Evolutionary conservation across 495 filamentous ascomycete genomes (phyloP).

Genomic region (Penicillium ucsense): DNA sequence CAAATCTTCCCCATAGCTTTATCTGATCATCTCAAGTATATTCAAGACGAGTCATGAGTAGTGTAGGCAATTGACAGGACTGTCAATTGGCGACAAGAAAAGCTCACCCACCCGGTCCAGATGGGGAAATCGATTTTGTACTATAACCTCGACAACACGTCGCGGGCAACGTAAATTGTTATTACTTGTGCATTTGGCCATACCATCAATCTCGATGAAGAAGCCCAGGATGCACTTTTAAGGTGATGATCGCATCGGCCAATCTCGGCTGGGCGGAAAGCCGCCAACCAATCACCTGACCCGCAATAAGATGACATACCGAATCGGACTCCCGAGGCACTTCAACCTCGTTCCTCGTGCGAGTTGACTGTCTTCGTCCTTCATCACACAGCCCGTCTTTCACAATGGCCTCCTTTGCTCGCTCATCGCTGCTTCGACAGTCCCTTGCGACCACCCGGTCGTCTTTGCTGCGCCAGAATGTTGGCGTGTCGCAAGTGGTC

Average conservation of each 20-base stretch:
- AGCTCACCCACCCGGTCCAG: too few species aligned
- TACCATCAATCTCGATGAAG: too few species aligned
- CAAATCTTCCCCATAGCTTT: not conserved
- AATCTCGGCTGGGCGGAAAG: conserved; percentile 37
- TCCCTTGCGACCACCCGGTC: conserved; percentile 30
- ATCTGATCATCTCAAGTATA: not conserved
- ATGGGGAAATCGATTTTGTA: too few species aligned
- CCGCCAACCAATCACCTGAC: conserved; percentile 32
- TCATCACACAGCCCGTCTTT: conserved; percentile 11
- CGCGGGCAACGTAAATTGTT: too few species aligned
- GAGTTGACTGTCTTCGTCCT: conserved; percentile 13
- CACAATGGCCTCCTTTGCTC: conserved; percentile 37
- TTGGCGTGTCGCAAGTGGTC: conserved; percentile 40
- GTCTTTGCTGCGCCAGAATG: conserved; percentile 30
- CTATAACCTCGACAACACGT: too few species aligned
- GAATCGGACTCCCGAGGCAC: conserved; percentile 39
- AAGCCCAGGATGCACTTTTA: conserved; percentile 16
- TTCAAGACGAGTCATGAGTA: too few species aligned
- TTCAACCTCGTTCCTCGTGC: conserved; percentile 33
- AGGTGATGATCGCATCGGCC: conserved; percentile 23
- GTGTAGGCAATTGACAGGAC: too few species aligned
- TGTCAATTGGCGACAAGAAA: too few species aligned
- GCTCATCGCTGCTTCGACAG: conserved; percentile 31
- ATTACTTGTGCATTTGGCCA: too few species aligned
- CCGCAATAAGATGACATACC: conserved; percentile 36